A percentile compares a stretch with the other conserved stretches of the same genome.
Evolutionary conservation across 2,329 filamentous ascomycete genomes (phyloP).

Genomic region (Diaporthe helianthi): DNA sequence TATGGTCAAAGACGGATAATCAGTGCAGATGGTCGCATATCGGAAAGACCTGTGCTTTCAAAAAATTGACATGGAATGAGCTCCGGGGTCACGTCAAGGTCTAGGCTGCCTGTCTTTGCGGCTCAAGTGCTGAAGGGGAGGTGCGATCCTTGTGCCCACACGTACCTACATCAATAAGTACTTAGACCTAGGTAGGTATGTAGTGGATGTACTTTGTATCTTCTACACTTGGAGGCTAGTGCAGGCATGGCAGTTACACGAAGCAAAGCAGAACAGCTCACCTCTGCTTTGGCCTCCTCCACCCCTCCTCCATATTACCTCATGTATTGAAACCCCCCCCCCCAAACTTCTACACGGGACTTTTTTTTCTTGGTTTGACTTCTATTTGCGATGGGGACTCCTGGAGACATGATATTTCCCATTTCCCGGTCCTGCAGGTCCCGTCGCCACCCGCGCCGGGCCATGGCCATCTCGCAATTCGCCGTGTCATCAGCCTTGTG

Average conservation of each 20-base stretch:
- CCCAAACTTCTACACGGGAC: background rate
- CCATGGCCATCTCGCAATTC: conserved; percentile 12
- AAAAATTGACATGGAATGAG: background rate
- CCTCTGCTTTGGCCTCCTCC: background rate
- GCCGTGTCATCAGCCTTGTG: conserved; percentile 21
- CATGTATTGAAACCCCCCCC: conserved; percentile 13
- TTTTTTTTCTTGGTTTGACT: background rate
- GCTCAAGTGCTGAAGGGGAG: conserved; percentile 9
- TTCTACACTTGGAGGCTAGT: no score
- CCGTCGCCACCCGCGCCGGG: background rate
- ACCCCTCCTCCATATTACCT: conserved; percentile 17
- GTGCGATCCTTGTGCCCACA: conserved; percentile 23
- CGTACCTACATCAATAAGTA: no score
- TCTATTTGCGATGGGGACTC: background rate
- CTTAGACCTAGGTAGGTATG: background rate
- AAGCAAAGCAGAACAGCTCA: conserved; percentile 9
- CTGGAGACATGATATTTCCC: conserved; percentile 6
- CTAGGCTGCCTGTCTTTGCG: background rate
- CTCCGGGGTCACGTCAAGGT: background rate
- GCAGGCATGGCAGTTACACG: no score
- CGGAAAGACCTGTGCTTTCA: conserved; percentile 7
- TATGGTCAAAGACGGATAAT: no score
- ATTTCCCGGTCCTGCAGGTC: conserved; percentile 5
- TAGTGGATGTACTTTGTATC: background rate
- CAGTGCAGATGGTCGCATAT: background rate